Conservation (phyloP, 2,329 filamentous ascomycete species). For the Stachybotrys elegans region DNA sequence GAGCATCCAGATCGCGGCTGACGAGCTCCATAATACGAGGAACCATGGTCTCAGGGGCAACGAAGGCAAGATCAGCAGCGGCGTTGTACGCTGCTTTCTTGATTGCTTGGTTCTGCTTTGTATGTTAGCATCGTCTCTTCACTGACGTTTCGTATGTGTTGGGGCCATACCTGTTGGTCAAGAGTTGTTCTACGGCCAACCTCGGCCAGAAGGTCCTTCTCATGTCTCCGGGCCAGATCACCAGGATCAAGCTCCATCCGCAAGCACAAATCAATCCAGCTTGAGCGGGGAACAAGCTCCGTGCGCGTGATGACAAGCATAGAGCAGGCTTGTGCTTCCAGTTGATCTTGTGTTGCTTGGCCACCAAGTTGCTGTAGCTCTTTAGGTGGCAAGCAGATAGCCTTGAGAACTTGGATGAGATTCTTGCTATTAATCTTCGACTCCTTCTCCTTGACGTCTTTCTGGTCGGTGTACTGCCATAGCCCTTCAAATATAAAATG, state of each 20-base stretch:
- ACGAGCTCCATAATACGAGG: slow-evolving; percentile 72
- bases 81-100: slow-evolving; percentile 75
- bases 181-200: slow-evolving; percentile 49
- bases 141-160: not conserved
- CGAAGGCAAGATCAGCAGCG: slow-evolving; percentile 87
- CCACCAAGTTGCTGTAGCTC: slow-evolving; percentile 38
- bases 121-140: slow-evolving; percentile 9
- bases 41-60: slow-evolving; percentile 78
- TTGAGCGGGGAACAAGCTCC: slow-evolving; percentile 69
- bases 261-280: slow-evolving; percentile 87
- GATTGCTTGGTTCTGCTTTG: slow-evolving; percentile 29
- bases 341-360: slow-evolving; percentile 37
- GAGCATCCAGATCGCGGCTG: slow-evolving; percentile 63
- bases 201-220: slow-evolving; percentile 62
- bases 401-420: slow-evolving; percentile 55
- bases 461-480: slow-evolving; percentile 71
- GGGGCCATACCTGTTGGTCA: slow-evolving; percentile 46
- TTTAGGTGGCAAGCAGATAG: slow-evolving; percentile 58
- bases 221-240: slow-evolving; percentile 60
- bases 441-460: slow-evolving; percentile 73
- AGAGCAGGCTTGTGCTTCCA: slow-evolving; percentile 69
- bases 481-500: slow-evolving; percentile 64
- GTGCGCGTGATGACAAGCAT: slow-evolving; percentile 74
- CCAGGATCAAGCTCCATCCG: slow-evolving; percentile 80
- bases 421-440: slow-evolving; percentile 61